phyloP scores from a whole-genome alignment of 306 rosid species.

The Fragaria nilgerrensis region DNA sequence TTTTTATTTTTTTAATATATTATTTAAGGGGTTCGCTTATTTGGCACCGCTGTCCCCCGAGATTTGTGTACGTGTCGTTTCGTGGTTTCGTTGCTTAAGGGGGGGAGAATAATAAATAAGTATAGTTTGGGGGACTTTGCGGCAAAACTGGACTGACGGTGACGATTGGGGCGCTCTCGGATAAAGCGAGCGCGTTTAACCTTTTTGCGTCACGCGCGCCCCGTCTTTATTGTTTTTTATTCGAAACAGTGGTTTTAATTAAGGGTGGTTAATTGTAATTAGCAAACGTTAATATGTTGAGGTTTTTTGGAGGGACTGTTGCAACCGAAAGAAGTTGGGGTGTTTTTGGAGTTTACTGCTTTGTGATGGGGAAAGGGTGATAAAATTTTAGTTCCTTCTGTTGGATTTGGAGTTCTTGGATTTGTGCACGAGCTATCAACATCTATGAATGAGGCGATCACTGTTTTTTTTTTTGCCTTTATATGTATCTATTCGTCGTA shows the following conservation, averaged over 20 bases:
- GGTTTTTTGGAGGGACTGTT: background rate
- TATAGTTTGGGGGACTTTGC: background rate
- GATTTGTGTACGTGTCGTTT: slow-evolving; percentile 8
- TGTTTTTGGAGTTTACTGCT: background rate
- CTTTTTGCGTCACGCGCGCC: background rate
- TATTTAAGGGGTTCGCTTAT: background rate
- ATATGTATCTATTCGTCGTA: too few species aligned
- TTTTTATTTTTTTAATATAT: background rate
- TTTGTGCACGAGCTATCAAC: background rate
- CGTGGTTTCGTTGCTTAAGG: background rate
- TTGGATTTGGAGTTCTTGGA: background rate
- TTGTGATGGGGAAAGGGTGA: background rate
- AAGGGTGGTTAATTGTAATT: background rate
- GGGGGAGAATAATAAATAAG: background rate
- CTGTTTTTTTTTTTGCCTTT: background rate
- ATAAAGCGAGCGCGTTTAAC: background rate
- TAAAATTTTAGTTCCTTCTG: background rate
- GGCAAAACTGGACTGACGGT: slow-evolving; percentile 2
- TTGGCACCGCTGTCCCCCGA: slow-evolving; percentile 4
- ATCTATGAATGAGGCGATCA: background rate
- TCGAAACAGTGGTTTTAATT: background rate
- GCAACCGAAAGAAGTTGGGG: background rate
- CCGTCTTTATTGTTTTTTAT: background rate
- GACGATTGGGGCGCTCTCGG: slow-evolving; percentile 4
- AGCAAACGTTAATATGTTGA: background rate